phyloP scores from a whole-genome alignment of 2,329 filamentous ascomycete species.

The Xylariaceae sp. region DNA sequence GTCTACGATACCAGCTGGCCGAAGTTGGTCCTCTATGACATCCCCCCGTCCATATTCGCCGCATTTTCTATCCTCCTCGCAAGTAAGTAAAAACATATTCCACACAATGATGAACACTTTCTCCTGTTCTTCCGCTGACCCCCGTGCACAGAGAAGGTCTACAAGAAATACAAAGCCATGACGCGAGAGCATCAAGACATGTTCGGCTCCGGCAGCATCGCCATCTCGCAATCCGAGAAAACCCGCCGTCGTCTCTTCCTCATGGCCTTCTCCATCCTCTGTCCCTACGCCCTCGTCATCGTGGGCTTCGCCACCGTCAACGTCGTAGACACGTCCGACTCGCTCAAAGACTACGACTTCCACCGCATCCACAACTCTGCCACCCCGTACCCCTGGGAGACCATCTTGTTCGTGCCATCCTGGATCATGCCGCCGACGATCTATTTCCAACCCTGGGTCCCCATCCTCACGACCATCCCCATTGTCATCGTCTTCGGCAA shows the following conservation, averaged over 20 bases:
- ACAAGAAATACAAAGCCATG: slow-evolving; percentile 42
- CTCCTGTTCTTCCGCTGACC: too few relatives aligned
- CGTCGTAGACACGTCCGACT: slow-evolving; percentile 30
- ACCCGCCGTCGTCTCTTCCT: slow-evolving; percentile 50
- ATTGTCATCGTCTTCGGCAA: slow-evolving; percentile 53
- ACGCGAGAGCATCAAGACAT: slow-evolving; percentile 38
- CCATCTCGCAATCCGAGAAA: slow-evolving; percentile 41
- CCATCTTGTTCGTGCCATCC: slow-evolving; percentile 43
- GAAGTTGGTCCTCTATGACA: slow-evolving; percentile 43
- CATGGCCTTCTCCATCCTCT: slow-evolving; percentile 48
- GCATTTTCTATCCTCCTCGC: slow-evolving; percentile 43
- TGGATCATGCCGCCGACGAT: slow-evolving; percentile 35
- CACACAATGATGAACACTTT: not conserved
- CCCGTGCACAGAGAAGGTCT: too few relatives aligned
- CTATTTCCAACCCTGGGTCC: slow-evolving; percentile 46
- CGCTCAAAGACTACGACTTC: slow-evolving; percentile 38
- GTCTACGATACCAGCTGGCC: slow-evolving; percentile 43
- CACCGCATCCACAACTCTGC: slow-evolving; percentile 36
- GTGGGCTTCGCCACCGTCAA: slow-evolving; percentile 39
- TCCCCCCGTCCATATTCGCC: slow-evolving; percentile 42
- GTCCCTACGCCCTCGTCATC: slow-evolving; percentile 47
- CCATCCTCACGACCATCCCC: slow-evolving; percentile 42
- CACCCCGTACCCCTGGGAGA: slow-evolving; percentile 40
- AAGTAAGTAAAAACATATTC: slow-evolving; percentile 35
- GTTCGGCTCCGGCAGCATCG: slow-evolving; percentile 38